Conservation (phyloP, 2,329 filamentous ascomycete species). For the Pseudomassariella vexata region DNA sequence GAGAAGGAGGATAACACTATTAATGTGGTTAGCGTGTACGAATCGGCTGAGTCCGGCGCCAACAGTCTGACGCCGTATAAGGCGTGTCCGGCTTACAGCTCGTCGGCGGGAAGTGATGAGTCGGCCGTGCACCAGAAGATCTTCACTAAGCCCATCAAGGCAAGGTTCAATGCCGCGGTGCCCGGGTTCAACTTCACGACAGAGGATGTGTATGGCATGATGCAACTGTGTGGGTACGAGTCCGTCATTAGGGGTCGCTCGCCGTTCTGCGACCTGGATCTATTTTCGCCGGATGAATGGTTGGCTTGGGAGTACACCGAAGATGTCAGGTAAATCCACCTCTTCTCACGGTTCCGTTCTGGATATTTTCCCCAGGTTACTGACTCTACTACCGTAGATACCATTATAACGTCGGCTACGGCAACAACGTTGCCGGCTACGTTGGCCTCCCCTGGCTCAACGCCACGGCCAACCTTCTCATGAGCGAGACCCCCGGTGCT, state of each 20-base stretch:
- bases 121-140: conserved; percentile 40
- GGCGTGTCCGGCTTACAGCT: conserved; percentile 57
- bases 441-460: conserved; percentile 64
- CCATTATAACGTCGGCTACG: conserved; percentile 62
- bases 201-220: conserved; percentile 59
- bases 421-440: conserved; percentile 48
- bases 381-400: too few species aligned
- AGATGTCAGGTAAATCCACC: conserved; percentile 54
- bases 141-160: conserved; percentile 57
- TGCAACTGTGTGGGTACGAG: conserved; percentile 62
- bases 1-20: conserved; percentile 47
- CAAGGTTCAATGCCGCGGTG: conserved; percentile 45
- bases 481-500: conserved; percentile 26
- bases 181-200: conserved; percentile 58
- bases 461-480: conserved; percentile 46
- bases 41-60: conserved; percentile 51
- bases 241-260: conserved; percentile 57
- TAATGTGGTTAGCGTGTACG: conserved; percentile 48
- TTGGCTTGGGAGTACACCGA: conserved; percentile 61
- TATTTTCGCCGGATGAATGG: conserved; percentile 59
- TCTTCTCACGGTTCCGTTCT: too few species aligned
- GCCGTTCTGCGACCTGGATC: conserved; percentile 52
- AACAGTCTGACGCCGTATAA: conserved; percentile 59
- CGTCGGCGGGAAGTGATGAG: conserved; percentile 50
- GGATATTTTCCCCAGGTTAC: too few species aligned